Percentiles rank a stretch among this genome's conserved stretches.
phyloP scores from a whole-genome alignment of 1,284 basidiomycete genomes.

The Apiotrichum brassicae region DNA sequence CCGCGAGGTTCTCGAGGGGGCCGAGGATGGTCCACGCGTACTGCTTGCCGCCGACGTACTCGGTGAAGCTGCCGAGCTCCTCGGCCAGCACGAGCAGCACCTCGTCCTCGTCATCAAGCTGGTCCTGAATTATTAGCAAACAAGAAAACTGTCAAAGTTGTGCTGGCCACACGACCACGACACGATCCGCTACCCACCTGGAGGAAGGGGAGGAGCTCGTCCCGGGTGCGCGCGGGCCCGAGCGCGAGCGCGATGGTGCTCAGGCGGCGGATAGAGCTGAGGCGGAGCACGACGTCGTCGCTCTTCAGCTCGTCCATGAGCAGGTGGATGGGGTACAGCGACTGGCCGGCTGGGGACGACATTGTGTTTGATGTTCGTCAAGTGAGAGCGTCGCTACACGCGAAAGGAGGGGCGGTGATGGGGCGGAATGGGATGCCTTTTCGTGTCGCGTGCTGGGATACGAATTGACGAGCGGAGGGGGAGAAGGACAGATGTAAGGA shows the following conservation, averaged over 20 bases:
- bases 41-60: conserved; percentile 89
- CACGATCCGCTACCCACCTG: conserved; percentile 28
- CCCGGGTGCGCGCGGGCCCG: conserved; percentile 88
- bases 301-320: conserved; percentile 69
- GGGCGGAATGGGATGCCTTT: no score
- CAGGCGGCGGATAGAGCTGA: conserved; percentile 96
- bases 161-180: no score
- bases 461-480: no score
- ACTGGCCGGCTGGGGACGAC: conserved; percentile 28
- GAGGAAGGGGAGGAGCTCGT: conserved; percentile 94
- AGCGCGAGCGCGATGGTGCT: conserved; percentile 97
- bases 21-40: conserved; percentile 84
- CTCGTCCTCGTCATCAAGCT: conserved; percentile 98
- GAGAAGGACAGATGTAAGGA: no score
- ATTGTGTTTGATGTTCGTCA: no score
- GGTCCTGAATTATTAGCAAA: conserved; percentile 62
- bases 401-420: neutral
- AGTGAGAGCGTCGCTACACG: no score
- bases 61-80: conserved; percentile 85
- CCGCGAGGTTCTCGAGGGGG: conserved; percentile 90
- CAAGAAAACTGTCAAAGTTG: neutral
- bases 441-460: no score
- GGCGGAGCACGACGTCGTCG: conserved; percentile 85
- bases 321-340: conserved; percentile 46
- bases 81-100: conserved; percentile 94